A percentile compares a stretch with the other conserved stretches of the same genome.
Evolutionary conservation across 768 basidiomycete genomes (phyloP).

Genomic region (Calocybe gangraenosa): DNA sequence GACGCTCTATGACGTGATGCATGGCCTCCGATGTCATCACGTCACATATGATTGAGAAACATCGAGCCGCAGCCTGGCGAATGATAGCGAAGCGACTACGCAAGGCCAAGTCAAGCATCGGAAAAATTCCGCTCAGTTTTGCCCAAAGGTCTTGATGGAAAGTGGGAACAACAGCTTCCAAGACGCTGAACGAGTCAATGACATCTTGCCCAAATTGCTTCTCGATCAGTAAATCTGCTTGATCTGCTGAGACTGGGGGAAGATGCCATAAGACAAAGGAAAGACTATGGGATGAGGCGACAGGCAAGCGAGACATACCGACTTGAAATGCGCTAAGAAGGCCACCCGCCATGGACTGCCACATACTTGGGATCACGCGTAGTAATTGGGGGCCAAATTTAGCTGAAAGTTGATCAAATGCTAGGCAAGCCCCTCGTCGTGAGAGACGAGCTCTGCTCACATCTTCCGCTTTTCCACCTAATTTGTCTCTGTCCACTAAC

Average conservation of each 20-base stretch:
- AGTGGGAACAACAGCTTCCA: conserved; percentile 76
- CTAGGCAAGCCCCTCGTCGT: conserved; percentile 79
- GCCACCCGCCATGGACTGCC: conserved; percentile 87
- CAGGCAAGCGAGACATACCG: conserved; percentile 41
- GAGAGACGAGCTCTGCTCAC: conserved; percentile 63
- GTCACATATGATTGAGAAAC: conserved; percentile 84
- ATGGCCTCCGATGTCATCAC: conserved; percentile 84
- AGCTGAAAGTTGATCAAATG: conserved; percentile 73
- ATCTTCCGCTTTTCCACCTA: conserved; percentile 49
- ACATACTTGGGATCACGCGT: conserved; percentile 86
- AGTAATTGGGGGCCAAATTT: conserved; percentile 74
- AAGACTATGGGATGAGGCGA: not conserved
- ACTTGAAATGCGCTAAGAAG: conserved; percentile 61
- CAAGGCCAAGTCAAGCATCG: conserved; percentile 71
- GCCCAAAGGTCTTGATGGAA: conserved; percentile 69
- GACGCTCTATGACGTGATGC: conserved; percentile 81
- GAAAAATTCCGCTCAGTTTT: conserved; percentile 69
- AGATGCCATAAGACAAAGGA: too few species aligned
- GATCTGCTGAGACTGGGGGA: conserved; percentile 52
- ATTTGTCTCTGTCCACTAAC: conserved; percentile 34
- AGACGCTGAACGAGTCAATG: conserved; percentile 87
- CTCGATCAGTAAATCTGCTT: conserved; percentile 63
- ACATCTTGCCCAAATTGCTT: conserved; percentile 82
- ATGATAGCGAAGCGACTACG: conserved; percentile 87
- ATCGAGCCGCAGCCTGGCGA: conserved; percentile 81